phyloP scores from a whole-genome alignment of 2,329 filamentous ascomycete species.

The Nigrograna mackinnonii region DNA sequence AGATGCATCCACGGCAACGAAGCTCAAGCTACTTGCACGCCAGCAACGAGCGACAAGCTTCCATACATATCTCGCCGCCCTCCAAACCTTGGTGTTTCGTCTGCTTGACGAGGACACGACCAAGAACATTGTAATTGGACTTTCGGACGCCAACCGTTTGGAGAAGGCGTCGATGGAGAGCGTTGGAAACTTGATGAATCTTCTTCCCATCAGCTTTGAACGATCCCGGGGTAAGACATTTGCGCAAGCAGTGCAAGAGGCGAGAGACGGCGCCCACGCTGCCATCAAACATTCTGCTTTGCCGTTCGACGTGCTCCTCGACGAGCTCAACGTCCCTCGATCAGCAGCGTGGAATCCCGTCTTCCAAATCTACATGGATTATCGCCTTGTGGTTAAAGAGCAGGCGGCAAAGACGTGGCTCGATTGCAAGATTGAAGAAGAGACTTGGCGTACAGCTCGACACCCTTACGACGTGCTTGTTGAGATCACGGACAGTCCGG shows the following conservation, averaged over 20 bases:
- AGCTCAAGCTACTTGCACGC: slow-evolving; percentile 24
- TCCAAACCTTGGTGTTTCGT: slow-evolving; percentile 26
- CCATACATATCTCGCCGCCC: slow-evolving; percentile 51
- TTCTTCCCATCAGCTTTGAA: slow-evolving; percentile 50
- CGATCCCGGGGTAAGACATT: slow-evolving; percentile 7
- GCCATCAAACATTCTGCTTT: slow-evolving; percentile 49
- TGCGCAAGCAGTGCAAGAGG: slow-evolving; percentile 5
- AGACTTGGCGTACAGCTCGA: slow-evolving; percentile 17
- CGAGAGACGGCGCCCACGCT: slow-evolving; percentile 27
- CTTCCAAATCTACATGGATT: slow-evolving; percentile 57
- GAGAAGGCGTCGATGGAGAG: slow-evolving; percentile 36
- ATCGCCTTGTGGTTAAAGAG: slow-evolving; percentile 38
- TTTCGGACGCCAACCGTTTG: slow-evolving; percentile 49
- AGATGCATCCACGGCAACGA: slow-evolving; percentile 8
- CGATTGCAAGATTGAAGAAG: slow-evolving; percentile 24
- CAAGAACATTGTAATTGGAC: slow-evolving; percentile 53
- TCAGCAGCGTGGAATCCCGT: slow-evolving; percentile 48
- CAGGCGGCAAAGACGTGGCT: slow-evolving; percentile 17
- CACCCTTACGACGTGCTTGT: slow-evolving; percentile 18
- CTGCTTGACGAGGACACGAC: slow-evolving; percentile 35
- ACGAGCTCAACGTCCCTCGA: slow-evolving; percentile 46
- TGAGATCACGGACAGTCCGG: slow-evolving; percentile 11
- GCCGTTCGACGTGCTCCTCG: slow-evolving; percentile 55
- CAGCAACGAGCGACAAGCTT: slow-evolving; percentile 43
- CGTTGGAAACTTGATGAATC: slow-evolving; percentile 54